Evolutionary conservation across 345 rosid genomes (phyloP), one percentile per base, ranked within the genome.

Genomic region (Sisymbrium altissimum): DNA sequence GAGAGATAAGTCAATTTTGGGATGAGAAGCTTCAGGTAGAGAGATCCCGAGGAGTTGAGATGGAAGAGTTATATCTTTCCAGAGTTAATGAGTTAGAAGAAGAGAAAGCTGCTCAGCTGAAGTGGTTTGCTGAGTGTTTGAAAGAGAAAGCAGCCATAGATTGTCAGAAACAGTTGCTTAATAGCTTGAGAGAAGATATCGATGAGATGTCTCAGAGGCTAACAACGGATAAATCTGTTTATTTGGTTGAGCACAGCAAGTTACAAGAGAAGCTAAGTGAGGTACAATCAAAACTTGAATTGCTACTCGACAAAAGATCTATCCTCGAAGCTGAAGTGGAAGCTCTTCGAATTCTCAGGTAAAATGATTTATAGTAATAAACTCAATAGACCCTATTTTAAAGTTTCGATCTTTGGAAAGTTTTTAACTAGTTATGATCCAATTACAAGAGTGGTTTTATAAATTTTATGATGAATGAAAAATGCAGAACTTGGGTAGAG

Each of bases 401-500:
- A 74, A 48, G 73, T 57, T 39, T 19, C 49, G 30, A 60, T 30
- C 45, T 75, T 59, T 43, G 23, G 18, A 19, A n/a, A 17, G 4
- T 3, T 0, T 27, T 27, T 5, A 17, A 17, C 54, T 7, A 71
- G 36, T 5, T 64, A 13, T 43, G 65, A 19, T 66, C 13, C 12
- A 46, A 30, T 18, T 32, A 9, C 40, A 56, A 33, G 14, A 33
- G 33, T 32, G 25, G 25, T 15, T 57, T 1, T 15, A 15, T 57
- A 4, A 32, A 5, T 35, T 14, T 15, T 10, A 38, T 23, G 49
- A 36, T 74, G 27, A 33, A 23, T 68, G 53, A 54, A 40, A 23
- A 49, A 64, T 71, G 83, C 93, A 95, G 97, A 73, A 82, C 91
- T 48, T 91, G 99, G 97, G 84, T 95, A 23, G 97, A 95, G 68